Evolutionary conservation across 371 early-diverging fungal genomes (phyloP).

Genomic region (Mucor mucedo): DNA sequence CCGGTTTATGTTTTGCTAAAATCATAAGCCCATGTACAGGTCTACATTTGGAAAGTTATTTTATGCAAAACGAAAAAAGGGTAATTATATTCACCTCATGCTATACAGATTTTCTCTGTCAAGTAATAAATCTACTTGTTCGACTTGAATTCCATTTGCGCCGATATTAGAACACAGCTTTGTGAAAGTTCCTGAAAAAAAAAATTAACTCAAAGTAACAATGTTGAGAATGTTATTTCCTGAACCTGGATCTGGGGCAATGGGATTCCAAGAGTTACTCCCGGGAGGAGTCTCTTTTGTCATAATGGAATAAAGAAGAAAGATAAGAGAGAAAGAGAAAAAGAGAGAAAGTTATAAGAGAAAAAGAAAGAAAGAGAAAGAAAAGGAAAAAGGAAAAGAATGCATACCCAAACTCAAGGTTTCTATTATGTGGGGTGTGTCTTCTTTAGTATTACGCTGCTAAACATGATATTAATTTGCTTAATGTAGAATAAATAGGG

Average conservation of each 20-base stretch:
- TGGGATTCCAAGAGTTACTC: conserved; percentile 21
- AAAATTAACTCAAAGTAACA: not conserved
- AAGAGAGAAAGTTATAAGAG: conserved; percentile 9
- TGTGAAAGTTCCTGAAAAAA: conserved; percentile 22
- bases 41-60: conserved; percentile 15
- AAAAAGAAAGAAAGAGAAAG: conserved; percentile 2
- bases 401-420: conserved; percentile 6
- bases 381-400: conserved; percentile 12
- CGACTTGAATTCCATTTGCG: conserved; percentile 26
- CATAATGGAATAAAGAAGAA: conserved; percentile 17
- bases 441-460: not conserved
- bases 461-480: conserved; percentile 18
- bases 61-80: conserved; percentile 7
- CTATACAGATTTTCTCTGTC: conserved; percentile 14
- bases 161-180: conserved; percentile 28
- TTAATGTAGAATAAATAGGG: conserved; percentile 10
- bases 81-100: conserved; percentile 16
- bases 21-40: conserved; percentile 29
- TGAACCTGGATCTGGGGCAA: conserved; percentile 26
- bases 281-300: conserved; percentile 18
- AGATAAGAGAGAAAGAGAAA: conserved; percentile 2
- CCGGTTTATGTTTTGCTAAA: conserved; percentile 13
- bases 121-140: conserved; percentile 14
- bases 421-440: conserved; percentile 1
- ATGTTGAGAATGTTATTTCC: not conserved